Conservation (phyloP, 2,329 filamentous ascomycete species). For the Ophiosphaerella korrae region DNA sequence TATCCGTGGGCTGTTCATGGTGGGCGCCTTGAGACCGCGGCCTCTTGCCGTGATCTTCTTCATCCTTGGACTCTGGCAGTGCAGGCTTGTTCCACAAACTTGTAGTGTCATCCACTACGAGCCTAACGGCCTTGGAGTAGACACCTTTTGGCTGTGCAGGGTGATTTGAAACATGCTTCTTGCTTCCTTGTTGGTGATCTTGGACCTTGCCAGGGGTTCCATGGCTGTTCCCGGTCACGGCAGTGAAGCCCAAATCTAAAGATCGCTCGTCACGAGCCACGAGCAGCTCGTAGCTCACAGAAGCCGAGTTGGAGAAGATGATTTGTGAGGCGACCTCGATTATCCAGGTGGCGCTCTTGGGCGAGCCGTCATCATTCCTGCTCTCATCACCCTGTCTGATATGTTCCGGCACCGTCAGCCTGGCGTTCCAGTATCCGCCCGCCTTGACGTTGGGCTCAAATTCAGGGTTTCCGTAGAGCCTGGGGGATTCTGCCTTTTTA, state of each 20-base stretch:
- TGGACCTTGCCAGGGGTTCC: constrained; percentile 67
- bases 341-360: constrained; percentile 76
- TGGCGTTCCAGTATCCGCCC: constrained; percentile 82
- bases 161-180: constrained; percentile 58
- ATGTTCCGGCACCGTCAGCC: constrained; percentile 77
- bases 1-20: constrained; percentile 16
- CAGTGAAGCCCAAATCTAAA: constrained; percentile 67
- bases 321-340: constrained; percentile 92
- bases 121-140: constrained; percentile 77
- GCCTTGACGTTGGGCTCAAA: constrained; percentile 98
- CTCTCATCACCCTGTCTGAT: constrained; percentile 59
- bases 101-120: constrained; percentile 86
- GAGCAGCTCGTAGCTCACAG: constrained; percentile 85
- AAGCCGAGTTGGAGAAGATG: constrained; percentile 87
- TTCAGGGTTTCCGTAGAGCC: constrained; percentile 77
- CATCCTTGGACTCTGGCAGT: constrained; percentile 66
- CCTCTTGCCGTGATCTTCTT: constrained; percentile 33
- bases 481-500: constrained; percentile 71
- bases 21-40: constrained; percentile 34
- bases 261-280: constrained; percentile 86
- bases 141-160: constrained; percentile 73
- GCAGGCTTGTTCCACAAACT: constrained; percentile 91
- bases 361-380: constrained; percentile 30
- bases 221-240: constrained; percentile 59
- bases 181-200: constrained; percentile 73